phyloP scores from a whole-genome alignment of 176 grass and related monocot genomes.

The Eleusine indica region DNA sequence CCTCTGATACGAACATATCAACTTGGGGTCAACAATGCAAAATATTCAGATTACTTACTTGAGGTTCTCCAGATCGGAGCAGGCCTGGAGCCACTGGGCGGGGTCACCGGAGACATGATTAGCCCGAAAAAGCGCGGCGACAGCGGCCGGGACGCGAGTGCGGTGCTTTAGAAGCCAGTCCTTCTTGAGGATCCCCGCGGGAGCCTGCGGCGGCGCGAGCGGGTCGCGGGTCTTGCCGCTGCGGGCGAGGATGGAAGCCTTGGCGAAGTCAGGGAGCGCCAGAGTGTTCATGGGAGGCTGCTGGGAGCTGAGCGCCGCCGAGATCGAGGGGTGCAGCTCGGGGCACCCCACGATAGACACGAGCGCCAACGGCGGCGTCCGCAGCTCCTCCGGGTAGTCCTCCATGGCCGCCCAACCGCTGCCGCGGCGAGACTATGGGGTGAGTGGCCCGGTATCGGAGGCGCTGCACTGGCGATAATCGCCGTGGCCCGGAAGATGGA shows the following conservation, averaged over 20 bases:
- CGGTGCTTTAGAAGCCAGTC: conserved; percentile 93
- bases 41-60: conserved; percentile 58
- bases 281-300: conserved; percentile 84
- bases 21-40: conserved; percentile 41
- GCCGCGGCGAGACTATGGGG: conserved; percentile 23
- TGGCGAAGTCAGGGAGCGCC: conserved; percentile 83
- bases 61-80: conserved; percentile 99
- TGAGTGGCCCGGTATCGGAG: neutral
- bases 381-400: conserved; percentile 97
- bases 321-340: conserved; percentile 92
- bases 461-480: conserved; percentile 24
- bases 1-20: conserved; percentile 9
- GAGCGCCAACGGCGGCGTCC: conserved; percentile 77
- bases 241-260: conserved; percentile 65
- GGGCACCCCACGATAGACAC: conserved; percentile 86
- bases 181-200: conserved; percentile 81
- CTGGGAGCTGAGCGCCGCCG: conserved; percentile 77
- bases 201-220: conserved; percentile 63
- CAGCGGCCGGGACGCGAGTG: conserved; percentile 72
- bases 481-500: conserved; percentile 41
- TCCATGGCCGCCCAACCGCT: conserved; percentile 67
- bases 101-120: conserved; percentile 94
- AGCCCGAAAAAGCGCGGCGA: conserved; percentile 65
- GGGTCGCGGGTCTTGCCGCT: conserved; percentile 78
- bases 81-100: conserved; percentile 93